Evolutionary conservation across 2,329 filamentous ascomycete genomes (phyloP).

Genomic region (Paraphaeosphaeria sporulosa): DNA sequence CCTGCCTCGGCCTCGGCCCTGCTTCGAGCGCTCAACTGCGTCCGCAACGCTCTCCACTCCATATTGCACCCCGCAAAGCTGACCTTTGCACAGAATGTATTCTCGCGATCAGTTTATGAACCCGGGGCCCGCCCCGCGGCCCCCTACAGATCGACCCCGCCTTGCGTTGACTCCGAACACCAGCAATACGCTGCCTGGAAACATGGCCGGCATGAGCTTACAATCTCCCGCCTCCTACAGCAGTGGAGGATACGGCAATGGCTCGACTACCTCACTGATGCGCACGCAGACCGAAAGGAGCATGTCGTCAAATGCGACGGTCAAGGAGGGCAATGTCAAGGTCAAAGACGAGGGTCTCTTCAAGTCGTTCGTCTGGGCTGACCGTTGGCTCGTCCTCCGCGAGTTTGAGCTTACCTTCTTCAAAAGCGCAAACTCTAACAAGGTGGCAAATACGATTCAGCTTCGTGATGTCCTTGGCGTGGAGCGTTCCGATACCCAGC

Average conservation of each 20-base stretch:
- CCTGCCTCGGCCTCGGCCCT: constrained; percentile 4
- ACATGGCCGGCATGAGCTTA: constrained; percentile 80
- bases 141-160: constrained; percentile 83
- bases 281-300: constrained; percentile 53
- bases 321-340: constrained; percentile 75
- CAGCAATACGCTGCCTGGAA: constrained; percentile 71
- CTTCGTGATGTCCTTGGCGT: constrained; percentile 90
- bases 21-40: neutral
- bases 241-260: constrained; percentile 28
- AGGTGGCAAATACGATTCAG: constrained; percentile 83
- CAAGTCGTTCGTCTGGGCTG: constrained; percentile 82
- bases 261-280: constrained; percentile 49
- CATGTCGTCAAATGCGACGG: constrained; percentile 44
- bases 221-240: constrained; percentile 61
- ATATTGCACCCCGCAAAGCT: constrained; percentile 5
- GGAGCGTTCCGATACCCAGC: constrained; percentile 86
- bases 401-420: constrained; percentile 95
- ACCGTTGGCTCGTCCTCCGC: constrained; percentile 88
- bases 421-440: constrained; percentile 83
- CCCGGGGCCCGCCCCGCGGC: constrained; percentile 90
- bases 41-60: neutral
- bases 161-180: constrained; percentile 80
- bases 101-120: constrained; percentile 85
- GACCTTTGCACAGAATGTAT: constrained; percentile 60
- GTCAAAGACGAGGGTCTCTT: constrained; percentile 93